Evolutionary conservation across 1,139 yeast genomes (phyloP).

Genomic region (Magnusiomyces sp.): DNA sequence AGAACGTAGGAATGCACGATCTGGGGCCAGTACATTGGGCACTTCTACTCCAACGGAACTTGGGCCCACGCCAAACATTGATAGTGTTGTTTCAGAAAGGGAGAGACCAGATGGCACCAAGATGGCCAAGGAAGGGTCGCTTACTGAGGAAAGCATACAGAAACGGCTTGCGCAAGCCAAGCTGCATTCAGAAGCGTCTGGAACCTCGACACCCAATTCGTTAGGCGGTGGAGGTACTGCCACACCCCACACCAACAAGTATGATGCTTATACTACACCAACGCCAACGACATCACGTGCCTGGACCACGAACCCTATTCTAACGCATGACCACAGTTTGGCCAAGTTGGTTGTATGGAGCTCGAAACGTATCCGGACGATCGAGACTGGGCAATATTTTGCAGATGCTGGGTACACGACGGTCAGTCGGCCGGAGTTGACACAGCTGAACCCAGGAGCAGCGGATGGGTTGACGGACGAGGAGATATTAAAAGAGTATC

Average conservation of each 20-base stretch:
- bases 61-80: not conserved
- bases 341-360: slow-evolving; percentile 63
- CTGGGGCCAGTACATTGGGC: not conserved
- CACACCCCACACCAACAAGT: no score
- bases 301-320: slow-evolving; percentile 15
- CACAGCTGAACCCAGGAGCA: slow-evolving; percentile 87
- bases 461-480: slow-evolving; percentile 59
- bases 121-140: not conserved
- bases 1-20: slow-evolving; percentile 13
- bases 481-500: slow-evolving; percentile 51
- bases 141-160: slow-evolving; percentile 3
- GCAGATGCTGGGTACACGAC: slow-evolving; percentile 21
- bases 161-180: slow-evolving; percentile 13
- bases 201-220: not conserved
- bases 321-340: slow-evolving; percentile 11
- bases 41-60: not conserved
- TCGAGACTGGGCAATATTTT: slow-evolving; percentile 68
- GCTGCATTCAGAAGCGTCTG: slow-evolving; percentile 8
- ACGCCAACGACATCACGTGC: slow-evolving; percentile 13
- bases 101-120: slow-evolving; percentile 10
- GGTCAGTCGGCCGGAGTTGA: slow-evolving; percentile 30
- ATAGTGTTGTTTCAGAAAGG: not conserved
- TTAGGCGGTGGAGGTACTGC: no score
- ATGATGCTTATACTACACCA: slow-evolving; percentile 14
- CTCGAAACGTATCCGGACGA: slow-evolving; percentile 76